These are phyloP conservation scores for Kodamaea sp. DNA, from an alignment of 1,139 yeast genomes.

Conservation along the genomic window DNA sequence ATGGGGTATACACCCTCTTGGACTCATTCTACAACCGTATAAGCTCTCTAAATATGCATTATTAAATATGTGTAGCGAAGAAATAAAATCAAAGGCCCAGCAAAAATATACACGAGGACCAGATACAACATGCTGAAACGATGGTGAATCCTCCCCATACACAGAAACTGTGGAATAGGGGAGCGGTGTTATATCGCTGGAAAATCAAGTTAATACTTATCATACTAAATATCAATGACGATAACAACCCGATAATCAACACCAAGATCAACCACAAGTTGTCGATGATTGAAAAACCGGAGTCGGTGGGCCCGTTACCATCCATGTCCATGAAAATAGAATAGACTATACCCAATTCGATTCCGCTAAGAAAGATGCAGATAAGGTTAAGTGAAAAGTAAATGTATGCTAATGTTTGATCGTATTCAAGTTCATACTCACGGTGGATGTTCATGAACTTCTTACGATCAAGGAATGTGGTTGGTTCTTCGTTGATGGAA, in stretches of 20 bases:
- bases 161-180: constrained; percentile 27
- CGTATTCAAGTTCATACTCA: constrained; percentile 36
- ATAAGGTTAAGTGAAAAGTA: constrained; percentile 39
- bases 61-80: too few species aligned
- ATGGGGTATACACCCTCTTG: too few species aligned
- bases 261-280: constrained; percentile 38
- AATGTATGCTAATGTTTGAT: constrained; percentile 36
- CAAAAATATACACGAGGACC: constrained; percentile 18
- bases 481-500: constrained; percentile 36
- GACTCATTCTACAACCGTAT: too few species aligned
- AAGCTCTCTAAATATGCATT: too few species aligned
- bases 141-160: constrained; percentile 33
- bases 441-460: constrained; percentile 18
- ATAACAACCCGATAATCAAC: constrained; percentile 34
- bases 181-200: constrained; percentile 30
- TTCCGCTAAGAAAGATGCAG: constrained; percentile 43
- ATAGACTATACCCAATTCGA: constrained; percentile 45
- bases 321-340: constrained; percentile 30
- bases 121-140: constrained; percentile 28
- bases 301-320: constrained; percentile 14
- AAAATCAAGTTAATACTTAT: constrained; percentile 33
- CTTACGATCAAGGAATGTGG: constrained; percentile 17
- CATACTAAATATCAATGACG: constrained; percentile 36
- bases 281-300: constrained; percentile 28
- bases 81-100: constrained; percentile 1